These are phyloP conservation scores for Amanita subjunquillea DNA, from an alignment of 768 basidiomycete species.

Conservation along the genomic window DNA sequence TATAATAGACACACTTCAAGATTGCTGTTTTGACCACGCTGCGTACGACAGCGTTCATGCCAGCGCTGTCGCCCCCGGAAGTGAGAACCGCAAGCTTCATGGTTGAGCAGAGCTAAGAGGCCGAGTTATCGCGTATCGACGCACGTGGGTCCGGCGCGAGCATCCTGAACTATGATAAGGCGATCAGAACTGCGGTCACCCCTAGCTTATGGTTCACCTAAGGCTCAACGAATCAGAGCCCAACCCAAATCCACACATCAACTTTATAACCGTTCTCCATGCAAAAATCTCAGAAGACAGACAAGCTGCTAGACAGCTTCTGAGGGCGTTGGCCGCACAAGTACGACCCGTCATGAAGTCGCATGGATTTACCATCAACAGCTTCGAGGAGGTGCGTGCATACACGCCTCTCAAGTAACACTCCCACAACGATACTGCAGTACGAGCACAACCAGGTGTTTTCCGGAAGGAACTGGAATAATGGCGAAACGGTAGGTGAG, in stretches of 20 bases:
- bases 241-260: slow-evolving; percentile 70
- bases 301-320: slow-evolving; percentile 59
- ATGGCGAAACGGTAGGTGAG: slow-evolving; percentile 68
- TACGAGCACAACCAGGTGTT: slow-evolving; percentile 75
- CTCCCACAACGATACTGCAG: slow-evolving; percentile 21
- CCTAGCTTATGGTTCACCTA: slow-evolving; percentile 52
- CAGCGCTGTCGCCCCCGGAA: slow-evolving; percentile 94
- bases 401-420: background rate
- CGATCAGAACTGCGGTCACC: background rate
- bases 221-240: slow-evolving; percentile 58
- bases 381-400: slow-evolving; percentile 65
- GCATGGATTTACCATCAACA: slow-evolving; percentile 68
- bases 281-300: slow-evolving; percentile 20
- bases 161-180: no score
- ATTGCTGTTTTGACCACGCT: slow-evolving; percentile 90
- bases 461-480: slow-evolving; percentile 78
- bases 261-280: slow-evolving; percentile 61
- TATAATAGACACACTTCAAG: slow-evolving; percentile 49
- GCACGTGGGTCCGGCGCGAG: no score
- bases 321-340: slow-evolving; percentile 76
- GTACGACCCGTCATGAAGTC: slow-evolving; percentile 76
- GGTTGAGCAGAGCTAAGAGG: slow-evolving; percentile 5
- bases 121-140: background rate
- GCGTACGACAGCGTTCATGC: slow-evolving; percentile 94
- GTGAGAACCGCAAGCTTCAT: slow-evolving; percentile 96